phyloP scores from a whole-genome alignment of 306 rosid species.

The Cucurbita argyrosperma region DNA sequence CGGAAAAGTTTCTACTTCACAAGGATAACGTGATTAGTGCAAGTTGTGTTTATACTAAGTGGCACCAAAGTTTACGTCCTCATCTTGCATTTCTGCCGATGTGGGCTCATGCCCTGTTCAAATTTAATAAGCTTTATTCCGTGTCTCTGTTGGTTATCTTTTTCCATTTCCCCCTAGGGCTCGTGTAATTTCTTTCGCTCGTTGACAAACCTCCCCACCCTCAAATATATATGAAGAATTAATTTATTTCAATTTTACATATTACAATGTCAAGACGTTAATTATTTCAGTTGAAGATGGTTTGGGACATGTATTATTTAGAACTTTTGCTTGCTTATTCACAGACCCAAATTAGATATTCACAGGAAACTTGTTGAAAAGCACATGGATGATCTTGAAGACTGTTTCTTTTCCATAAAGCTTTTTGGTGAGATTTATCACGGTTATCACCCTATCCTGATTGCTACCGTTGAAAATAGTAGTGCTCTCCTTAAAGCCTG shows the following conservation, averaged over 20 bases:
- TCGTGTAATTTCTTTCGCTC: neutral
- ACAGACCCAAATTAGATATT: neutral
- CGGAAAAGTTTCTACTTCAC: slow-evolving; percentile 31
- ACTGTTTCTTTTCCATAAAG: neutral
- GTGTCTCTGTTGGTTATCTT: neutral
- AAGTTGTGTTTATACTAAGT: neutral
- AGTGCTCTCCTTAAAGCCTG: neutral
- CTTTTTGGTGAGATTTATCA: slow-evolving; percentile 3
- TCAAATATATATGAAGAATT: neutral
- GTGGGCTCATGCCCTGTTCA: neutral
- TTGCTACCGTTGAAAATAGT: neutral
- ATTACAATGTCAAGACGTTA: neutral
- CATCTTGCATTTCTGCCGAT: neutral
- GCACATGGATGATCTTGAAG: neutral
- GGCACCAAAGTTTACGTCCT: neutral
- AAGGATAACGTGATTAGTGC: slow-evolving; percentile 34
- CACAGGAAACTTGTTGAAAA: neutral
- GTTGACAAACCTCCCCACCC: neutral
- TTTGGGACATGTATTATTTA: neutral
- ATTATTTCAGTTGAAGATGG: neutral
- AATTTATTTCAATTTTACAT: neutral
- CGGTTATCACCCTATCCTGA: neutral
- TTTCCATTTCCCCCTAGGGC: neutral
- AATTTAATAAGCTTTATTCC: neutral
- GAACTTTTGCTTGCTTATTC: neutral